These are phyloP conservation scores for Arabis hirsuta DNA, from an alignment of 345 rosid species.

Conservation along the genomic window DNA sequence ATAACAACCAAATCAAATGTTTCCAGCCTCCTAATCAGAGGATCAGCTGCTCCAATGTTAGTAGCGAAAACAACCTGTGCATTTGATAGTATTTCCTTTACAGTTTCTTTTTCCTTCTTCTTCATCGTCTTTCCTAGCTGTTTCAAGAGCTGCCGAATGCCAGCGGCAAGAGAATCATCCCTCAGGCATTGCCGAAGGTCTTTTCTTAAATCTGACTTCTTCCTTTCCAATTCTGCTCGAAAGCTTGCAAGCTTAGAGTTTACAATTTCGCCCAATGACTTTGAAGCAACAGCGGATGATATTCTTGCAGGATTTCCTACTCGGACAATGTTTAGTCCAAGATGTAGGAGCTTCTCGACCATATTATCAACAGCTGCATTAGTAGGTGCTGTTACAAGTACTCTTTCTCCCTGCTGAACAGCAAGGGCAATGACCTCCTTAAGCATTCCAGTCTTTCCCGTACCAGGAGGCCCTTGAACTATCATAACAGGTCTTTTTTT, in stretches of 20 bases:
- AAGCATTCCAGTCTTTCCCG: conserved; percentile 92
- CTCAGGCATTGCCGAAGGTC: conserved; percentile 79
- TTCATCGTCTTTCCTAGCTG: conserved; percentile 85
- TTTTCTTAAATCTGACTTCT: conserved; percentile 83
- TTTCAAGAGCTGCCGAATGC: conserved; percentile 93
- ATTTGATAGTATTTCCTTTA: conserved; percentile 73
- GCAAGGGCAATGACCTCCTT: conserved; percentile 73
- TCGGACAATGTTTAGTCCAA: conserved; percentile 76
- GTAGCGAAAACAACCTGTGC: conserved; percentile 96
- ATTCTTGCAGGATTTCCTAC: conserved; percentile 97
- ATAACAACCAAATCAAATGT: conserved; percentile 88
- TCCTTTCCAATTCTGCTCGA: conserved; percentile 73
- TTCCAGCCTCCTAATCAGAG: conserved; percentile 72
- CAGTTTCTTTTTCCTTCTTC: conserved; percentile 91
- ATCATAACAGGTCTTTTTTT: conserved; percentile 75
- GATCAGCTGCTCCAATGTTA: conserved; percentile 95
- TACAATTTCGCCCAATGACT: conserved; percentile 85
- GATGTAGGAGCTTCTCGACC: conserved; percentile 84
- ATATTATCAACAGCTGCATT: conserved; percentile 97
- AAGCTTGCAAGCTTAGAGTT: conserved; percentile 71
- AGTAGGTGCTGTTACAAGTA: conserved; percentile 92
- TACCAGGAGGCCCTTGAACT: conserved; percentile 97
- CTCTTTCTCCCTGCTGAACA: conserved; percentile 91
- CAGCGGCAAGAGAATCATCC: conserved; percentile 96
- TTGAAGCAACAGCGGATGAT: conserved; percentile 83